Evolutionary conservation across 2,329 filamentous ascomycete species (phyloP).

Genomic region (Monosporascus ibericus): DNA sequence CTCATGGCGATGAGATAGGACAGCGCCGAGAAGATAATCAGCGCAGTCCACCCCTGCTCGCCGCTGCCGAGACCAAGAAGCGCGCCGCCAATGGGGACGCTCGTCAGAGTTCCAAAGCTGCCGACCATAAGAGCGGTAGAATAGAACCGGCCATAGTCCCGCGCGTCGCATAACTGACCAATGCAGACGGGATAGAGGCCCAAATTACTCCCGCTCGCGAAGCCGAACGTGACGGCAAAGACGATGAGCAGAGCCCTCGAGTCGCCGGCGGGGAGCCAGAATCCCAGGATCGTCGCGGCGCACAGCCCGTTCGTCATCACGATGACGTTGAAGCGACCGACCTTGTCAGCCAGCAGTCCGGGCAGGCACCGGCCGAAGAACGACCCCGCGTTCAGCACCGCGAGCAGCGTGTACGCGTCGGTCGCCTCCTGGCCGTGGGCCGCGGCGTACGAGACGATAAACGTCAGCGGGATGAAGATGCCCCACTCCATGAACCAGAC

Average conservation of each 20-base stretch:
- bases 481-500: conserved; percentile 65
- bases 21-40: conserved; percentile 22
- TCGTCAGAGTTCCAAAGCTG: conserved; percentile 58
- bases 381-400: conserved; percentile 73
- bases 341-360: conserved; percentile 66
- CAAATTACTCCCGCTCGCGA: conserved; percentile 73
- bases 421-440: conserved; percentile 50
- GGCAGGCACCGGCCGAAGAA: conserved; percentile 72
- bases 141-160: conserved; percentile 70
- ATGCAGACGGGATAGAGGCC: conserved; percentile 73
- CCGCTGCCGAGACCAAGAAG: conserved; percentile 14
- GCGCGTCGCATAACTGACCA: conserved; percentile 70
- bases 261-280: conserved; percentile 63
- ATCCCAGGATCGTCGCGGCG: conserved; percentile 50
- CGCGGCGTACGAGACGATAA: conserved; percentile 43
- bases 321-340: conserved; percentile 79
- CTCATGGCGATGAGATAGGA: conserved; percentile 23
- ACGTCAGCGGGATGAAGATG: conserved; percentile 21
- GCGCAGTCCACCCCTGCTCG: conserved; percentile 18
- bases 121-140: conserved; percentile 74
- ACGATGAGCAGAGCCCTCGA: conserved; percentile 54
- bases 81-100: conserved; percentile 38
- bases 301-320: conserved; percentile 56
- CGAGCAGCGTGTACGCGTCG: conserved; percentile 69
- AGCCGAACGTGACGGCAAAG: conserved; percentile 70